These are phyloP conservation scores for Sporothrix phasma DNA, from an alignment of 2,329 filamentous ascomycete genomes.

Conservation along the genomic window DNA sequence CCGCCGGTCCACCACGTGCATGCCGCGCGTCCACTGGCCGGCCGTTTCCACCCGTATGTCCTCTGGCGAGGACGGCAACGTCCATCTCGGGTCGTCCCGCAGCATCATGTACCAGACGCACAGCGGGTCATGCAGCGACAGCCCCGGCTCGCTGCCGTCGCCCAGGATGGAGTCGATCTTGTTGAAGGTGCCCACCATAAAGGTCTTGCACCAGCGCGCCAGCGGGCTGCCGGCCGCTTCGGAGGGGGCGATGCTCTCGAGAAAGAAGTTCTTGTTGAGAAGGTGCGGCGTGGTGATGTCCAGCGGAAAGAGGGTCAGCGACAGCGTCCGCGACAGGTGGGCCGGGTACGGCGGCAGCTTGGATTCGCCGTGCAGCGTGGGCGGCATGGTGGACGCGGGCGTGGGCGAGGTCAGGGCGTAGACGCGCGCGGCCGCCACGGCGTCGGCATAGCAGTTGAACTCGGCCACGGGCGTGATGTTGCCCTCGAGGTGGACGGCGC, in stretches of 20 bases:
- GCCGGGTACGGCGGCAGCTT: conserved; percentile 53
- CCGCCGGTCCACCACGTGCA: conserved; percentile 76
- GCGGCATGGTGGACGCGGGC: conserved; percentile 73
- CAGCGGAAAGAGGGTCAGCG: conserved; percentile 62
- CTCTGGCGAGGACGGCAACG: conserved; percentile 48
- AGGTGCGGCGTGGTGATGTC: conserved; percentile 67
- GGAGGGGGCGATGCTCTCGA: conserved; percentile 42
- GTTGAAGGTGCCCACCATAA: conserved; percentile 59
- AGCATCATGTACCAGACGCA: conserved; percentile 71
- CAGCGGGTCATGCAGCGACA: conserved; percentile 67
- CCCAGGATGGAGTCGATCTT: conserved; percentile 56
- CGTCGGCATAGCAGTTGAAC: conserved; percentile 92
- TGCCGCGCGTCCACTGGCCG: conserved; percentile 90
- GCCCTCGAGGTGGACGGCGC: conserved; percentile 66
- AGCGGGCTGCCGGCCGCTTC: conserved; percentile 58
- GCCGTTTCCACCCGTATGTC: conserved; percentile 83
- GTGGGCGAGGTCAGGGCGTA: conserved; percentile 66
- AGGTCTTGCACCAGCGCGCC: conserved; percentile 61
- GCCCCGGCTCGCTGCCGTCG: conserved; percentile 46
- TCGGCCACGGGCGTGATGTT: conserved; percentile 82
- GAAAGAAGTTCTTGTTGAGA: conserved; percentile 52
- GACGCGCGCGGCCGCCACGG: conserved; percentile 64
- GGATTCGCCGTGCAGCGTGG: conserved; percentile 41
- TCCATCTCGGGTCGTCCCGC: conserved; percentile 48
- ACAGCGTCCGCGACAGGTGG: conserved; percentile 52